Evolutionary conservation across 176 grass and related monocot genomes (phyloP).

Genomic region (Dactylis glomerata): DNA sequence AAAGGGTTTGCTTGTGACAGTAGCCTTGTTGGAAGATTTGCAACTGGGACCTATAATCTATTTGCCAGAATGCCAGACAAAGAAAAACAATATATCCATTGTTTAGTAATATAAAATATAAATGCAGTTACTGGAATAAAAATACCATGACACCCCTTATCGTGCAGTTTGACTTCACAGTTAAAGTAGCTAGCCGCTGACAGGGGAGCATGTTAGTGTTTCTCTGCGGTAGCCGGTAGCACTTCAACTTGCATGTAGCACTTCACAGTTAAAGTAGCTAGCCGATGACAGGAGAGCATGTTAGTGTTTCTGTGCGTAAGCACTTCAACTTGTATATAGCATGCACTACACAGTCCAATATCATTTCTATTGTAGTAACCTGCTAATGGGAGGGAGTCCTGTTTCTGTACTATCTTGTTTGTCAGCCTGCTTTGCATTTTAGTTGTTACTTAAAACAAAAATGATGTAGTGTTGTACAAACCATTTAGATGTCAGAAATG

Average conservation of each 20-base stretch:
- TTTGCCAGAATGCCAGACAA: neutral
- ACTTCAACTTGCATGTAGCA: neutral
- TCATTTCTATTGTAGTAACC: neutral
- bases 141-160: neutral
- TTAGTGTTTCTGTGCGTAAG: neutral
- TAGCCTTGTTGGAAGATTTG: neutral
- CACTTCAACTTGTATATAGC: neutral
- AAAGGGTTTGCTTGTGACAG: neutral
- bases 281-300: neutral
- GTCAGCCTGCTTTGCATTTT: neutral
- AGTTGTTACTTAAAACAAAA: neutral
- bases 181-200: neutral
- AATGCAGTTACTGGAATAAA: neutral
- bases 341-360: neutral
- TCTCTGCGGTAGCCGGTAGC: neutral
- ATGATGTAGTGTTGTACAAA: neutral
- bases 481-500: neutral
- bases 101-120: neutral
- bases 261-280: neutral
- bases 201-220: neutral
- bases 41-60: neutral
- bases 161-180: neutral
- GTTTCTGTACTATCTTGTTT: neutral
- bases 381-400: neutral
- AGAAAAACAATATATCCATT: neutral